Evolutionary conservation across 805 yeast species (phyloP).

Genomic region (Suhomyces canberraensis): DNA sequence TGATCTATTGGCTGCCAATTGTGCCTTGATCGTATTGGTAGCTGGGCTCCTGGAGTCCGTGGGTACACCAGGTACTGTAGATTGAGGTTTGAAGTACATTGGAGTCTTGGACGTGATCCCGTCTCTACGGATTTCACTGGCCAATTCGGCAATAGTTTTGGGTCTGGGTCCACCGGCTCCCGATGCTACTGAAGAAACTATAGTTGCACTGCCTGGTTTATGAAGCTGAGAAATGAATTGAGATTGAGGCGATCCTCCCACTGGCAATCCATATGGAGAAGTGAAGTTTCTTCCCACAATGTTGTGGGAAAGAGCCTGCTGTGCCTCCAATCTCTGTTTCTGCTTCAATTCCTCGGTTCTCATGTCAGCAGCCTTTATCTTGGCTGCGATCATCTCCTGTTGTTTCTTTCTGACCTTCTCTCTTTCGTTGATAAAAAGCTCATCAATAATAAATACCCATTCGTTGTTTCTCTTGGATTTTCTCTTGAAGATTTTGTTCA

Average conservation of each 20-base stretch:
- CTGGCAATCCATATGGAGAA: constrained; percentile 22
- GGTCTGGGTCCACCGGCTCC: constrained; percentile 22
- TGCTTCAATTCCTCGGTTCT: constrained; percentile 49
- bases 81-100: constrained; percentile 29
- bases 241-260: constrained; percentile 21
- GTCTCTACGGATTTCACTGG: constrained; percentile 39
- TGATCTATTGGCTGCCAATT: constrained; percentile 46
- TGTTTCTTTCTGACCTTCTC: constrained; percentile 62
- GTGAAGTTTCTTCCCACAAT: constrained; percentile 22
- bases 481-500: constrained; percentile 80
- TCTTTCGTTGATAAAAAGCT: constrained; percentile 75
- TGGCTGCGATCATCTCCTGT: constrained; percentile 60
- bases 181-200: background rate
- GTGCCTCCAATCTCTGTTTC: constrained; percentile 38
- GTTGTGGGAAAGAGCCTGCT: constrained; percentile 22
- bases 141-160: constrained; percentile 41
- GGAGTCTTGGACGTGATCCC: constrained; percentile 30
- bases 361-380: constrained; percentile 53
- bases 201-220: constrained; percentile 3
- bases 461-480: constrained; percentile 80
- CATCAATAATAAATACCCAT: constrained; percentile 93
- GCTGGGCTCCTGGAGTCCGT: constrained; percentile 1
- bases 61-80: background rate
- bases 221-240: constrained; percentile 20
- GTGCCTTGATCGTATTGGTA: constrained; percentile 38